Evolutionary conservation across 108 stramenopile genomes (phyloP), one percentile per base, ranked within the genome.

Genomic region (Thalassiosira profunda): DNA sequence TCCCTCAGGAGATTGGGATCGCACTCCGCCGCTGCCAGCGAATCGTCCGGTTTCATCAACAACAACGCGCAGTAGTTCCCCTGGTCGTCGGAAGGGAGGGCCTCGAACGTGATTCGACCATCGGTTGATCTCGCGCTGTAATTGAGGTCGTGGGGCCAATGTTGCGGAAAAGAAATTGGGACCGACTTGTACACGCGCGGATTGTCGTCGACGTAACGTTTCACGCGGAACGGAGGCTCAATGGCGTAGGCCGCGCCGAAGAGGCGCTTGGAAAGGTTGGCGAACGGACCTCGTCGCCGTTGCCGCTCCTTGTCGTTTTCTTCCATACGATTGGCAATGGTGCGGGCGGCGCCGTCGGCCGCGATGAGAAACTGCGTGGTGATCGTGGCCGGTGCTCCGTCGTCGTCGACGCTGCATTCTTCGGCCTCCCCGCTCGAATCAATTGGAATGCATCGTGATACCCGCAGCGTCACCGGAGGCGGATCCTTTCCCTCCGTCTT

Each of bases 171-270:
- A 5, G 61, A 56, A 46, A 90, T 49, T 7, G 86, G 86, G 7
- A 90, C 62, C 0, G 82, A 85, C 60, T 84, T 84, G 82, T 86
- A 89, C 26, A 81, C 75, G 25, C 76, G 36, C 28, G 20, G 59
- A 63, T 70, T 65, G 59, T 64, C 79, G 28, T 77, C 69, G n/a
- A 30, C 30, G 38, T 70, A 70, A 64, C 68, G 52, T 29, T 53
- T 62, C 2, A 64, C 59, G 8, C 34, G 37, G 31, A 76, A 70
- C 20, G 41, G 36, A n/a, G n/a, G n/a, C n/a, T n/a, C n/a, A n/a
- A n/a, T n/a, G n/a, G n/a, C n/a, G n/a, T n/a, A n/a, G n/a, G n/a
- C n/a, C n/a, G n/a, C n/a, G n/a, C n/a, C n/a, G n/a, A n/a, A n/a
- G 45, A 43, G 29, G 52, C 43, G 49, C 23, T 51, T 51, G 8